These are phyloP conservation scores for Rhizophagus clarus DNA, from an alignment of 192 early-diverging fungal genomes.

Conservation along the genomic window DNA sequence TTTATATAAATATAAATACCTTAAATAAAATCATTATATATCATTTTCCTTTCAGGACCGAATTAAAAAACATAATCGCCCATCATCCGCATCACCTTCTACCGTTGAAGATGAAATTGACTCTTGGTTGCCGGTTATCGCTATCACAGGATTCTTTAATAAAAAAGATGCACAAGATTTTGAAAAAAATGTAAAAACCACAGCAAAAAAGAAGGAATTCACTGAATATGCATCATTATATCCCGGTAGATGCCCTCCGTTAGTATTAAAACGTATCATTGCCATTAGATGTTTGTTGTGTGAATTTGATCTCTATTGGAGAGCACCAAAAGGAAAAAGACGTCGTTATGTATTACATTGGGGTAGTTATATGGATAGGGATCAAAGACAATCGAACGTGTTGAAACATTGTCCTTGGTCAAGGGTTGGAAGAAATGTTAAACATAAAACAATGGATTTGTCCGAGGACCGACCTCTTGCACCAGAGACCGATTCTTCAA, in stretches of 20 bases:
- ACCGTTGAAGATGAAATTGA: neutral
- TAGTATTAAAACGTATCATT: constrained; percentile 27
- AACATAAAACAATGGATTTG: constrained; percentile 25
- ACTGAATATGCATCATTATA: constrained; percentile 24
- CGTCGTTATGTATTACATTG: constrained; percentile 30
- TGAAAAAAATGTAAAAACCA: constrained; percentile 4
- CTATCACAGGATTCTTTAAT: constrained; percentile 24
- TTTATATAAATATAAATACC: too few species aligned
- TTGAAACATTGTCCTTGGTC: constrained; percentile 27
- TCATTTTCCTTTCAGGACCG: neutral
- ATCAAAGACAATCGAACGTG: neutral
- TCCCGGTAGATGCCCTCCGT: constrained; percentile 4
- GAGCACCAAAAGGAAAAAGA: constrained; percentile 11
- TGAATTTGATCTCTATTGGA: constrained; percentile 30
- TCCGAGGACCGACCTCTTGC: neutral
- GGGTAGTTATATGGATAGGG: neutral
- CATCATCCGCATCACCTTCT: too few species aligned
- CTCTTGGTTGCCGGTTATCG: constrained; percentile 13
- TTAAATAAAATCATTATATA: neutral
- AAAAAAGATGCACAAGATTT: constrained; percentile 24
- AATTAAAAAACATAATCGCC: constrained; percentile 10
- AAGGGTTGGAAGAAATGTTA: constrained; percentile 22
- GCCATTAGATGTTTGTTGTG: constrained; percentile 26
- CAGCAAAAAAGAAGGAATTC: constrained; percentile 28
- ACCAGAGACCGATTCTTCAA: neutral